A percentile compares a stretch with the other conserved stretches of the same genome.
phyloP scores from a whole-genome alignment of 768 basidiomycete genomes.

The Brasilioporus rufonigricans region DNA sequence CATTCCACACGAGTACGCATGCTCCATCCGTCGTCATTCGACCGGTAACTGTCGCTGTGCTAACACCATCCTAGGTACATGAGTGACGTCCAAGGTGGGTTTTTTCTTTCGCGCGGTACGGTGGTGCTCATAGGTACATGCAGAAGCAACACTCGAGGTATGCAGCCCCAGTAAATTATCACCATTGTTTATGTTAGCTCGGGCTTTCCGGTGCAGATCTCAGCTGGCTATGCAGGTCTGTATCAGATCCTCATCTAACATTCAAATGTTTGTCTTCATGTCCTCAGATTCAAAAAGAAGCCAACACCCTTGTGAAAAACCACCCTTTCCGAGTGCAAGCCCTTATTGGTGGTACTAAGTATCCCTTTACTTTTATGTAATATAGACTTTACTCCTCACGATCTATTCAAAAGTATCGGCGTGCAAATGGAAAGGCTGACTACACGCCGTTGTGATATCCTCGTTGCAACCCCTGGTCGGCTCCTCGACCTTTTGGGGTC shows the following conservation, averaged over 20 bases:
- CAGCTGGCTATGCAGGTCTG: no score
- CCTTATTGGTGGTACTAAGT: conserved; percentile 58
- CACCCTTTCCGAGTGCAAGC: conserved; percentile 42
- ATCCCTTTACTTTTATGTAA: conserved; percentile 13
- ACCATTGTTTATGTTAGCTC: conserved; percentile 5
- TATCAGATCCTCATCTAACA: neutral
- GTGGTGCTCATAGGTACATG: no score
- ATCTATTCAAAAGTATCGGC: conserved; percentile 19
- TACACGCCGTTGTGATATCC: no score
- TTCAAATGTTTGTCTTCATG: conserved; percentile 13
- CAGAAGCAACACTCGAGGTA: no score
- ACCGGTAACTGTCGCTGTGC: no score
- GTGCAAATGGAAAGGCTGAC: conserved; percentile 27
- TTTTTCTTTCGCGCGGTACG: no score
- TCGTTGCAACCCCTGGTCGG: conserved; percentile 73
- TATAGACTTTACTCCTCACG: neutral
- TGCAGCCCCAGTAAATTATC: neutral
- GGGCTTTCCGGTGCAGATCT: no score
- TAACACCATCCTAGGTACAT: no score
- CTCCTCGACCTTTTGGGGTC: conserved; percentile 66
- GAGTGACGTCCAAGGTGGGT: no score
- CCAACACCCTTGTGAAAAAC: no score
- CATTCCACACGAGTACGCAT: no score
- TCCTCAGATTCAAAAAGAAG: conserved; percentile 53
- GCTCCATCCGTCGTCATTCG: no score